Evolutionary conservation across 768 basidiomycete genomes (phyloP).

Genomic region (Mycena olivaceomarginata): DNA sequence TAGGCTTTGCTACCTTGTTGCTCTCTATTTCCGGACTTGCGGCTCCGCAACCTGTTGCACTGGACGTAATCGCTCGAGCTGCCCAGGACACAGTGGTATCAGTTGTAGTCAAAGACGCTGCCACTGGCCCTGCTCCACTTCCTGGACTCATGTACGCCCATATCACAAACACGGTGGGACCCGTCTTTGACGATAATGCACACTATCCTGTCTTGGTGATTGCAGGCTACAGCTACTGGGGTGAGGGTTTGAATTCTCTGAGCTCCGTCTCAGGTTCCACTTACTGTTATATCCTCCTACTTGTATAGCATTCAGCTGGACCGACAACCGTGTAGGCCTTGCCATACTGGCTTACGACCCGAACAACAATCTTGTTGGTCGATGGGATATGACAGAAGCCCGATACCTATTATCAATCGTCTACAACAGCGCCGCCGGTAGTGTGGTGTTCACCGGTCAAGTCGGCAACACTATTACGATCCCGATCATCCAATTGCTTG

Average conservation of each 20-base stretch:
- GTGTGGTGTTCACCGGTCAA: slow-evolving; percentile 15
- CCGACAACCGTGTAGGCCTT: slow-evolving; percentile 12
- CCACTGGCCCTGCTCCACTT: slow-evolving; percentile 6
- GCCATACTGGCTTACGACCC: slow-evolving; percentile 13
- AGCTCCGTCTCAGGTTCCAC: slow-evolving; percentile 7
- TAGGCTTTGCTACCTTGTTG: slow-evolving; percentile 11
- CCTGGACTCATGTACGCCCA: slow-evolving; percentile 8
- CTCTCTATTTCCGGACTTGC: slow-evolving; percentile 10
- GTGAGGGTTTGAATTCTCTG: slow-evolving; percentile 2
- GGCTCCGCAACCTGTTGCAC: slow-evolving; percentile 8
- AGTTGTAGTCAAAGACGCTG: slow-evolving; percentile 6
- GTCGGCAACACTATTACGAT: slow-evolving; percentile 10
- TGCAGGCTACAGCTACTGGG: slow-evolving; percentile 13
- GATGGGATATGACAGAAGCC: slow-evolving; percentile 13
- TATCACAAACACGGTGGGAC: slow-evolving; percentile 6
- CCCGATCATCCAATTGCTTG: slow-evolving; percentile 12
- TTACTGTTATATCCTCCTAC: slow-evolving; percentile 8
- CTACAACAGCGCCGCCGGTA: background rate
- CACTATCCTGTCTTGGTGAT: slow-evolving; percentile 12
- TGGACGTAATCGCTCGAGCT: background rate
- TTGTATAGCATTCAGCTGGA: slow-evolving; percentile 14
- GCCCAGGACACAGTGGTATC: slow-evolving; percentile 2
- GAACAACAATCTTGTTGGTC: slow-evolving; percentile 8
- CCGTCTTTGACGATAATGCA: background rate
- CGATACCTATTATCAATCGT: slow-evolving; percentile 12